Base-by-base conservation (phyloP, 257 asterid genomes). In the Asclepias syriaca region DNA sequence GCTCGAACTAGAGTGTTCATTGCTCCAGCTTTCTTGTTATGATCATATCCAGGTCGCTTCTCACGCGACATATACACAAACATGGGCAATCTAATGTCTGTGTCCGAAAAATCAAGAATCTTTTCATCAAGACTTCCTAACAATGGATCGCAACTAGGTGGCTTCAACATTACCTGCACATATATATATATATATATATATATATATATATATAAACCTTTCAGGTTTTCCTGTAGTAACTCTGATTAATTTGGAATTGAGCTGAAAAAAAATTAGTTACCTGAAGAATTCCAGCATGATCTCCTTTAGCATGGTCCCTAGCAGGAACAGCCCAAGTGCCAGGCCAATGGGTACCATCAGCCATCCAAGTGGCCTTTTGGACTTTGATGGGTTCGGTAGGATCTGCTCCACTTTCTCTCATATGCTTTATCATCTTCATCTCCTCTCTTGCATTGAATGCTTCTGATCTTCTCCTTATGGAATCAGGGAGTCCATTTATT, bases 341-440 rank as follows among this genome's bases (percentile, higher is more conserved):
- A 0, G 86, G 86, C 86, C 84, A 82, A 64, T 82, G 86, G 45
- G 80, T 82, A 12, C 86, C 86, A 71, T 82, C 86, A 9, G 84
- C 86, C 86, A 82, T 82, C 86, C 84, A 82, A 45, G 84, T 82
- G 5, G 86, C 86, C 66, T 82, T 82, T 16, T 59, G 71, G 1
- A 79, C 81, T 65, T 76, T 76, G 63, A 79, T 68, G 10, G 73
- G 71, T 67, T 79, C 86, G 8, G 24, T 24, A 14, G 83, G 81
- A 39, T 82, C 86, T 13, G 74, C 78, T 24, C 78, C 70, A 50
- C 80, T 59, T 46, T 79, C 86, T 46, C 81, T 82, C 72, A 79
- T 71, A 19, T 77, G 85, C 74, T 82, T 82, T 34, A 82, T 8
- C 80, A 70, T 71, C 75, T 82, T 78, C 85, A 78, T 82, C 72